Percentiles rank a stretch among this genome's conserved stretches.
Conservation (phyloP, 129 eudicot genomes). For the Deinandra increscens region DNA sequence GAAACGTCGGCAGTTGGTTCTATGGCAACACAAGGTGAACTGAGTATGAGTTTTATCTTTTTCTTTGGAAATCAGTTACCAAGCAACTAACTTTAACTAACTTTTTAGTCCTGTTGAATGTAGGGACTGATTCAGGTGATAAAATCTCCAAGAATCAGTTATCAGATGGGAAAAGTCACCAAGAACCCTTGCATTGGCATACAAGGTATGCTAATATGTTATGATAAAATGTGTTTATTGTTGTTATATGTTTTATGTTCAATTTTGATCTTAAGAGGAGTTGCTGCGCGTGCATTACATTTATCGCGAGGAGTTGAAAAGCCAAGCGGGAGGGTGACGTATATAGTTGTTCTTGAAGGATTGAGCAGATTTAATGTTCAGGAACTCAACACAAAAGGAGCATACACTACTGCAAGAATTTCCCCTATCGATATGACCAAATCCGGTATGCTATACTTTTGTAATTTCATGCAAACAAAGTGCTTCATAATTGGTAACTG, state of each 20-base stretch:
- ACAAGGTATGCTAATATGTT: conserved; percentile 55
- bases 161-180: conserved; percentile 64
- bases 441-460: conserved; percentile 44
- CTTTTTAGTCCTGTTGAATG: conserved; percentile 21
- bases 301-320: conserved; percentile 96
- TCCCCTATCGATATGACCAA: conserved; percentile 77
- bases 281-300: conserved; percentile 95
- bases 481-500: conserved; percentile 4
- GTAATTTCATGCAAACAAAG: conserved; percentile 1
- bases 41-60: not conserved
- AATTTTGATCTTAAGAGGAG: conserved; percentile 57
- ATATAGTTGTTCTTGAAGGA: conserved; percentile 93
- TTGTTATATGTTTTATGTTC: conserved; percentile 17
- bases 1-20: conserved; percentile 49
- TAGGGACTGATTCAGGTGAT: conserved; percentile 55
- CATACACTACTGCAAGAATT: conserved; percentile 78
- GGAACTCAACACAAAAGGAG: conserved; percentile 85
- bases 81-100: conserved; percentile 14
- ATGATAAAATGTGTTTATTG: not conserved
- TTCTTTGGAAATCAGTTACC: not conserved
- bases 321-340: conserved; percentile 97
- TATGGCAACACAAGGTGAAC: conserved; percentile 49
- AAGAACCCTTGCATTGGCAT: conserved; percentile 83
- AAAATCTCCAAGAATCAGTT: conserved; percentile 46
- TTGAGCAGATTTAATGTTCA: conserved; percentile 83